These are phyloP conservation scores for Lepidium sativum DNA, from an alignment of 345 rosid genomes.

Conservation along the genomic window DNA sequence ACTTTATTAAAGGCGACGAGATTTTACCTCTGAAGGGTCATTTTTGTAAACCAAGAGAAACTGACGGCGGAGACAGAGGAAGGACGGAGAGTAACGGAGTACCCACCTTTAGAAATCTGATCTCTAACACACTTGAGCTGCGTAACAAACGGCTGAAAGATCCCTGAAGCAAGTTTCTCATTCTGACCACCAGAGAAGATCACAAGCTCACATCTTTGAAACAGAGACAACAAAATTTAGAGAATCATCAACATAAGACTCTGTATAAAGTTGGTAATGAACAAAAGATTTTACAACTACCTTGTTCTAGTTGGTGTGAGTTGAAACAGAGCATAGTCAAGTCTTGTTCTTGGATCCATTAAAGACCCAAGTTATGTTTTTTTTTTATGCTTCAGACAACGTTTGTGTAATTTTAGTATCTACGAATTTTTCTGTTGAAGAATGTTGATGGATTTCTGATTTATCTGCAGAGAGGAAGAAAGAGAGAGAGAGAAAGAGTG, in stretches of 20 bases:
- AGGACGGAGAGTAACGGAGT: constrained; percentile 74
- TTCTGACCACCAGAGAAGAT: constrained; percentile 55
- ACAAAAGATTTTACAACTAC: constrained; percentile 25
- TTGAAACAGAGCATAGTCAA: constrained; percentile 84
- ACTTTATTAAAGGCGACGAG: not conserved
- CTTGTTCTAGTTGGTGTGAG: constrained; percentile 98
- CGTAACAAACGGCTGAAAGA: constrained; percentile 71
- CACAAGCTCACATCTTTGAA: constrained; percentile 79
- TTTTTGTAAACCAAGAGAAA: constrained; percentile 81
- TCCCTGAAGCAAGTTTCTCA: constrained; percentile 90
- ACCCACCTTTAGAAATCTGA: constrained; percentile 89
- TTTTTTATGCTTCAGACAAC: not conserved
- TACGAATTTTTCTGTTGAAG: not conserved
- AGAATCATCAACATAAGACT: not conserved
- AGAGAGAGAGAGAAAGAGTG: constrained; percentile 11
- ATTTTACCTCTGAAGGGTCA: constrained; percentile 71
- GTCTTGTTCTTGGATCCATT: constrained; percentile 79
- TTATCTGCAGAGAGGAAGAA: constrained; percentile 3
- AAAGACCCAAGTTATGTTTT: not conserved
- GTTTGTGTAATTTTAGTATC: constrained; percentile 6
- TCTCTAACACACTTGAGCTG: constrained; percentile 76
- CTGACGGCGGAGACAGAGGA: constrained; percentile 17
- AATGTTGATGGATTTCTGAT: constrained; percentile 2
- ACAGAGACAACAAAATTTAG: not conserved
- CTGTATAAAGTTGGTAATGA: not conserved